A percentile compares a stretch with the other conserved stretches of the same genome.
These are phyloP conservation scores for Hygrocybe punicea DNA, from an alignment of 768 basidiomycete genomes.

Conservation along the genomic window DNA sequence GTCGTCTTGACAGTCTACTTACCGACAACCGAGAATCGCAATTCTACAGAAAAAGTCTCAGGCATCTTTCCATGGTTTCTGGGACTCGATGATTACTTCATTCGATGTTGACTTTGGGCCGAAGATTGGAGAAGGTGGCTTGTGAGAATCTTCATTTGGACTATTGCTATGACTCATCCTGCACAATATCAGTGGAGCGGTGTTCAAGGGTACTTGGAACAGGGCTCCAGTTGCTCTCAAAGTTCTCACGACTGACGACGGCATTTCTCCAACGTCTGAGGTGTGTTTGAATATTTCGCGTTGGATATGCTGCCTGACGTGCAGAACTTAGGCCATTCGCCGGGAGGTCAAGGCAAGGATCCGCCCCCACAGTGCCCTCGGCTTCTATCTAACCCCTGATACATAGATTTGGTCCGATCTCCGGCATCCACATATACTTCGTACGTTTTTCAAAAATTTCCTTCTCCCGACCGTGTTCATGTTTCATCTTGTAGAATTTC, in stretches of 20 bases:
- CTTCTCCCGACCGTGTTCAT: neutral
- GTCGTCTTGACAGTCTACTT: slow-evolving; percentile 11
- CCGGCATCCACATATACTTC: slow-evolving; percentile 22
- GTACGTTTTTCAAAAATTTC: slow-evolving; percentile 7
- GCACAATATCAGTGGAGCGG: slow-evolving; percentile 12
- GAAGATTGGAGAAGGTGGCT: slow-evolving; percentile 25
- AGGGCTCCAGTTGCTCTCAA: slow-evolving; percentile 22
- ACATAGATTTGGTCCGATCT: slow-evolving; percentile 19
- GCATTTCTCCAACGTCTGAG: slow-evolving; percentile 8
- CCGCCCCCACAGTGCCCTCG: neutral
- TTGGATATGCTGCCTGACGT: neutral
- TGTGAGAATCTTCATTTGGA: slow-evolving; percentile 9
- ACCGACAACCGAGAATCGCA: slow-evolving; percentile 6
- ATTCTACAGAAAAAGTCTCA: slow-evolving; percentile 17
- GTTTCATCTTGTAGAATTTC: slow-evolving; percentile 15
- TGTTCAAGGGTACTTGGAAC: slow-evolving; percentile 22
- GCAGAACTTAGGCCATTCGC: slow-evolving; percentile 7
- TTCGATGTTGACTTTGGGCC: slow-evolving; percentile 25
- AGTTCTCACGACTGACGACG: slow-evolving; percentile 15
- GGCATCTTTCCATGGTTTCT: slow-evolving; percentile 13
- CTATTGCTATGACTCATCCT: neutral
- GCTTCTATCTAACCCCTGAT: neutral
- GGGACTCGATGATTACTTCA: slow-evolving; percentile 24
- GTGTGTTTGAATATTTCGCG: slow-evolving; percentile 3
- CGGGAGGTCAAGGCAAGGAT: slow-evolving; percentile 11